These are phyloP conservation scores for Xylariales sp. DNA, from an alignment of 2,329 filamentous ascomycete genomes.

Conservation along the genomic window DNA sequence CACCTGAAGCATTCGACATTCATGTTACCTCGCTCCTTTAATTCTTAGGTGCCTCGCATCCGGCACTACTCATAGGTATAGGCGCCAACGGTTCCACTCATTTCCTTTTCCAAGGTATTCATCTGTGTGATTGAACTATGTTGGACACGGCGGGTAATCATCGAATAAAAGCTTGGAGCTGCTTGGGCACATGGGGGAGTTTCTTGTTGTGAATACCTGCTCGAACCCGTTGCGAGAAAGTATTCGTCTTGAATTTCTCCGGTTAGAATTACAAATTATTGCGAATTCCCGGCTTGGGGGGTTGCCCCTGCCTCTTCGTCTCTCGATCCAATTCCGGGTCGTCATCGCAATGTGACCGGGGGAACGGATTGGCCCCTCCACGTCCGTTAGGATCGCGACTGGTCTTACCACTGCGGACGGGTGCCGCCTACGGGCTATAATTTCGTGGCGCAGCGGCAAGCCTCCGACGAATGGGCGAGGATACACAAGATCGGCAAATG, in stretches of 20 bases:
- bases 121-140: constrained; percentile 9
- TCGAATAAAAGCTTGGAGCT: neutral
- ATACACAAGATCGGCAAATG: constrained; percentile 39
- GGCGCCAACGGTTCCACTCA: constrained; percentile 1
- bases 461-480: constrained; percentile 38
- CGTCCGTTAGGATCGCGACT: constrained; percentile 8
- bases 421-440: constrained; percentile 23
- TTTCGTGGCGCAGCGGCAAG: constrained; percentile 26
- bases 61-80: neutral
- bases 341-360: constrained; percentile 16
- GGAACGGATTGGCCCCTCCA: constrained; percentile 7
- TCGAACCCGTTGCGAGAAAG: neutral
- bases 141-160: neutral
- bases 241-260: constrained; percentile 21
- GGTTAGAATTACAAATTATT: constrained; percentile 12
- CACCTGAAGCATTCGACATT: constrained; percentile 26
- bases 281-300: neutral
- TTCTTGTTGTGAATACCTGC: neutral
- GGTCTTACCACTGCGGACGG: constrained; percentile 15
- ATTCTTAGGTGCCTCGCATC: neutral
- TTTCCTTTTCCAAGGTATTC: neutral
- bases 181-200: neutral
- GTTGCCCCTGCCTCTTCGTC: constrained; percentile 1
- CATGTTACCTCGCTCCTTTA: neutral
- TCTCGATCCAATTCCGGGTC: constrained; percentile 1